Base-by-base conservation (phyloP, 148 eudicot species). In the Amaranthus cruentus region DNA sequence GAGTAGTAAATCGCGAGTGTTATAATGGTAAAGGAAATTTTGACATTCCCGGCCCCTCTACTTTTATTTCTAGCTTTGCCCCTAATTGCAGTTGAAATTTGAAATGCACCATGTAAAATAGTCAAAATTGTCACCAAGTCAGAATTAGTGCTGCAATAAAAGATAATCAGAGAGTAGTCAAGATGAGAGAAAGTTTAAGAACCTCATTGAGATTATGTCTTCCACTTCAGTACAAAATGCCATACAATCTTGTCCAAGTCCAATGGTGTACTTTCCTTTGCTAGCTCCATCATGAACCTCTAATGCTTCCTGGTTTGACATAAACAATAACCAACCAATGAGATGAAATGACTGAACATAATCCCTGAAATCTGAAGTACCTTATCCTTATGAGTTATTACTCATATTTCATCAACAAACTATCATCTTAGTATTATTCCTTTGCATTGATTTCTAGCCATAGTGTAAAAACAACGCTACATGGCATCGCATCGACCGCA, bases 131-230 rank as follows among this genome's bases (percentile, higher is more conserved):
- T 28, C 38, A 28, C 38, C 38, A 28, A 28, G 38, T 11, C 13
- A 64, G 55, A 53, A n/a, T 11, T 55, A 58, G 44, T 9, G 43
- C 53, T 54, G 53, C 70, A 43, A 14, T 50, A 47, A 50, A 12
- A 42, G 56, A 56, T 21, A n/a, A 52, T 28, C 38, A 28, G 38
- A 50, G 13, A 66, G 38, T 28, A 28, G 38, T 7, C 8, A 66
- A 57, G 59, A 48, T 49, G 28, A 42, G 14, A 71, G 60, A 6
- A n/a, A 74, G 53, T 55, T 15, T 3, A 5, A 69, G 14, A 75
- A 95, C 99, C 99, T 89, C 97, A 95, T 95, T 18, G 99, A 95
- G 69, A 95, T 95, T 71, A 95, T 96, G 79, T 95, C 99, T 85
- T 95, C 99, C 13, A 95, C 99, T 78, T 95, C 99, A 42, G 94